phyloP scores from a whole-genome alignment of 1,139 yeast species.

The Wickerhamomyces sp. region DNA sequence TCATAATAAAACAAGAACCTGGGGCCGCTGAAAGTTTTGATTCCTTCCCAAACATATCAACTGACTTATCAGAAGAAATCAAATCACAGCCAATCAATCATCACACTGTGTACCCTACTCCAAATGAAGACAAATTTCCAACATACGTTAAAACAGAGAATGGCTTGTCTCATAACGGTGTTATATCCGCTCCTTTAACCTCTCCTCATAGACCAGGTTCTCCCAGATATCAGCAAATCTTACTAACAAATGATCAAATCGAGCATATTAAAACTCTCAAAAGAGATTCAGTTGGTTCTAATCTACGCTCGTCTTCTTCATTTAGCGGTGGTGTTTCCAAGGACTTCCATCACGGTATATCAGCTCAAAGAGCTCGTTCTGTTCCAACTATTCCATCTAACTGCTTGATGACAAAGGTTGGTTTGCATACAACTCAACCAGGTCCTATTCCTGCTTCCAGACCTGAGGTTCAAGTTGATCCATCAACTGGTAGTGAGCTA shows the following conservation, averaged over 20 bases:
- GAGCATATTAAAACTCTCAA: neutral
- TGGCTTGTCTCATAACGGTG: too few relatives aligned
- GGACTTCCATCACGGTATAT: neutral
- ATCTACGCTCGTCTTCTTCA: neutral
- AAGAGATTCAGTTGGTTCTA: neutral
- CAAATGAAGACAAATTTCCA: neutral
- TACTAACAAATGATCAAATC: neutral
- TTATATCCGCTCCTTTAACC: neutral
- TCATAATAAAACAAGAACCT: too few relatives aligned
- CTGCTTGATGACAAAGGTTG: neutral
- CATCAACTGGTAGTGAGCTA: slow-evolving; percentile 23
- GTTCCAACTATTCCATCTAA: slow-evolving; percentile 6
- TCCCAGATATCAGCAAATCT: neutral
- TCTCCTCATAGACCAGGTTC: neutral
- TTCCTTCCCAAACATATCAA: slow-evolving; percentile 15
- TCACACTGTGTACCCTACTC: neutral
- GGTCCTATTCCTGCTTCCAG: slow-evolving; percentile 30
- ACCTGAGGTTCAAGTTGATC: slow-evolving; percentile 21
- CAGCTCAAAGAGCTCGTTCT: slow-evolving; percentile 7
- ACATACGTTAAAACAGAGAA: neutral
- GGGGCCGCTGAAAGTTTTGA: neutral
- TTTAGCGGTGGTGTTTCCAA: neutral
- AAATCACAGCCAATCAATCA: neutral
- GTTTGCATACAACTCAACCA: slow-evolving; percentile 22
- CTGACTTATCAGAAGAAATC: slow-evolving; percentile 9